Conservation (phyloP, 2,329 filamentous ascomycete species). For the Diplocarpon mali region DNA sequence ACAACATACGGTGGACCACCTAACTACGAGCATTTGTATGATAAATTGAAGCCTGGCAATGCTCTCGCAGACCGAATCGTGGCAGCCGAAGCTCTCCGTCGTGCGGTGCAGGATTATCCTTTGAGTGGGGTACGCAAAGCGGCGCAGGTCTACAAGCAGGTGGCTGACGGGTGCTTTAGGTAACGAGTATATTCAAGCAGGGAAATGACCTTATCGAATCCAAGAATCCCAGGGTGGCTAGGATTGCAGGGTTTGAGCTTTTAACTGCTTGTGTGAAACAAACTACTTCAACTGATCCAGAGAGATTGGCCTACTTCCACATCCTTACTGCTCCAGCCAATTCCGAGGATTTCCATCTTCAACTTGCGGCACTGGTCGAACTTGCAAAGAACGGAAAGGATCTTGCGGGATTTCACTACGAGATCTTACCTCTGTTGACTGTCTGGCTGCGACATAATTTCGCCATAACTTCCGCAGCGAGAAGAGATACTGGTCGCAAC, state of each 20-base stretch:
- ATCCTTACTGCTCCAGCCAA: conserved; percentile 45
- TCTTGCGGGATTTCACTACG: conserved; percentile 56
- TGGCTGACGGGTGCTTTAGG: conserved; percentile 13
- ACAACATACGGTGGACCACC: conserved; percentile 35
- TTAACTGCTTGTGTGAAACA: conserved; percentile 55
- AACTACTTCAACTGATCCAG: conserved; percentile 50
- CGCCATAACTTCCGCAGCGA: conserved; percentile 41
- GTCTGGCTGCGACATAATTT: conserved; percentile 49
- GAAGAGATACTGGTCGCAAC: conserved; percentile 35
- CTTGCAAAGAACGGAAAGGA: conserved; percentile 51
- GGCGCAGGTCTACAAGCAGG: background rate
- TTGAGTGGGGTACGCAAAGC: conserved; percentile 28
- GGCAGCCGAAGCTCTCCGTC: conserved; percentile 46
- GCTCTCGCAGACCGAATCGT: conserved; percentile 41
- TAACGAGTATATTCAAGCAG: conserved; percentile 47
- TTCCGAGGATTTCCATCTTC: conserved; percentile 53
- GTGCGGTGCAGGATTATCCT: conserved; percentile 46
- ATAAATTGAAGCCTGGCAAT: conserved; percentile 41
- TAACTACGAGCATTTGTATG: conserved; percentile 43
- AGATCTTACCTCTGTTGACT: conserved; percentile 51
- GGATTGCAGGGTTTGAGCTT: conserved; percentile 53
- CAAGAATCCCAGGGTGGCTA: conserved; percentile 40
- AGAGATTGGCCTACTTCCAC: conserved; percentile 54
- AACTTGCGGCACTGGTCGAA: conserved; percentile 51
- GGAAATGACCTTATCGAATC: conserved; percentile 54